Base-by-base conservation (phyloP, 306 rosid genomes). In the Dryas drummondii region DNA sequence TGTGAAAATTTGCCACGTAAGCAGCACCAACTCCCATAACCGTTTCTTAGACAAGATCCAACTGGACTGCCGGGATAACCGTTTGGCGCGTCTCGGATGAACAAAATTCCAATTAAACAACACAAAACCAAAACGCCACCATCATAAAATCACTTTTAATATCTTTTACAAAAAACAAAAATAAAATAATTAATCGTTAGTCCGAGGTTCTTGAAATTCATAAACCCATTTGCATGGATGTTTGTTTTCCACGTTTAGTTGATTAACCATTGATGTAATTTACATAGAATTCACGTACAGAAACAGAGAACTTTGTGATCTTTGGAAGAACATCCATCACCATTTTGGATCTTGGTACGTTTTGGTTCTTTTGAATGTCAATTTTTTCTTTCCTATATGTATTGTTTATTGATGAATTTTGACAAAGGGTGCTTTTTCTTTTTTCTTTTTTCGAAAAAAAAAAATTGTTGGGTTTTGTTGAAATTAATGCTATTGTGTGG, bases 1-100 rank as follows among this genome's bases (percentile, higher is more conserved):
- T 3, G 37, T 32, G 37, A 60, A 60, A 27, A 2, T 27, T 60
- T 27, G 45, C 17, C 44, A 6, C 42, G 4, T 19, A 17, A 27
- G 0, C 10, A 78, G 68, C 66, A 78, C 77, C 75, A 75, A 78
- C 68, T 70, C 69, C 77, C 61, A 53, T 40, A 84, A 80, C 77
- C 46, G 74, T 70, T 65, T 57, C 37, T 57, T 65, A 69, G 83
- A 78, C 85, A 78, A 81, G 78, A 76, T 69, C 78, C 81, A 79
- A 72, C 76, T 14, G 14, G 73, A 66, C 26, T 41, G 66, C 69
- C 75, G 68, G 74, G 27, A 41, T 55, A 67, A 78, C 80, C 77
- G 86, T 69, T 68, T 66, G 71, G 66, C 78, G 65, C 64, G 79
- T 80, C 67, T 72, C 73, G 71, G 78, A 78, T 40, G 59, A 68